A percentile compares a stretch with the other conserved stretches of the same genome.
These are phyloP conservation scores for Davidsoniella australis DNA, from an alignment of 2,329 filamentous ascomycete species.

Conservation along the genomic window DNA sequence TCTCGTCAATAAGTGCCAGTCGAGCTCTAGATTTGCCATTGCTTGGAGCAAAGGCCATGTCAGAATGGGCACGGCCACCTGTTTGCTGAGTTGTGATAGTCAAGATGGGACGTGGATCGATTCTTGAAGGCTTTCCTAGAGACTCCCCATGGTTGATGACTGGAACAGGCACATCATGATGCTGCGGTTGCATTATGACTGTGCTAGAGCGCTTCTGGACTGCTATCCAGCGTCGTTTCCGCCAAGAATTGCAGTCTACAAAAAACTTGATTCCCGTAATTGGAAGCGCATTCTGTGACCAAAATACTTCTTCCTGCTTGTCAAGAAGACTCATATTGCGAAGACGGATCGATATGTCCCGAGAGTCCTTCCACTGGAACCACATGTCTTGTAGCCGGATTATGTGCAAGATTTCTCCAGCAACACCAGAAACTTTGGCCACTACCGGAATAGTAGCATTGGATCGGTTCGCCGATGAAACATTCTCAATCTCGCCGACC, in stretches of 20 bases:
- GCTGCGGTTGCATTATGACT: conserved; percentile 33
- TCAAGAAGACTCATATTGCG: conserved; percentile 25
- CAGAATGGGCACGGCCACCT: conserved; percentile 37
- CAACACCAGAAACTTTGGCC: conserved; percentile 36
- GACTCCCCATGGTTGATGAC: conserved; percentile 8
- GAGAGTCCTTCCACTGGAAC: conserved; percentile 35
- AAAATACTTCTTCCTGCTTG: conserved; percentile 32
- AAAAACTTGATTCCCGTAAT: conserved; percentile 36
- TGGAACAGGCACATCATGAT: conserved; percentile 23
- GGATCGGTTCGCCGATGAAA: conserved; percentile 16
- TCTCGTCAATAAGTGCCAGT: conserved; percentile 47
- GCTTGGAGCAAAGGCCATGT: conserved; percentile 47
- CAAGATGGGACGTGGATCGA: conserved; percentile 38
- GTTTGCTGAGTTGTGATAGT: conserved; percentile 34
- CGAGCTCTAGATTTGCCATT: conserved; percentile 33
- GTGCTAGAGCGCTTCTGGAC: conserved; percentile 36
- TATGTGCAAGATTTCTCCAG: conserved; percentile 40
- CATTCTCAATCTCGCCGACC: conserved; percentile 35
- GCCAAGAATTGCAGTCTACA: conserved; percentile 20
- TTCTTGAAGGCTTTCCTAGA: conserved; percentile 25
- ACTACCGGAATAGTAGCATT: conserved; percentile 21
- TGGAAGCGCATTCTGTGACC: conserved; percentile 34
- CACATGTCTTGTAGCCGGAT: conserved; percentile 30
- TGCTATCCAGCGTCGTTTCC: conserved; percentile 31
- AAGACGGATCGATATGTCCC: conserved; percentile 29